Evolutionary conservation across 345 rosid genomes (phyloP).

Genomic region (Acer campestre): DNA sequence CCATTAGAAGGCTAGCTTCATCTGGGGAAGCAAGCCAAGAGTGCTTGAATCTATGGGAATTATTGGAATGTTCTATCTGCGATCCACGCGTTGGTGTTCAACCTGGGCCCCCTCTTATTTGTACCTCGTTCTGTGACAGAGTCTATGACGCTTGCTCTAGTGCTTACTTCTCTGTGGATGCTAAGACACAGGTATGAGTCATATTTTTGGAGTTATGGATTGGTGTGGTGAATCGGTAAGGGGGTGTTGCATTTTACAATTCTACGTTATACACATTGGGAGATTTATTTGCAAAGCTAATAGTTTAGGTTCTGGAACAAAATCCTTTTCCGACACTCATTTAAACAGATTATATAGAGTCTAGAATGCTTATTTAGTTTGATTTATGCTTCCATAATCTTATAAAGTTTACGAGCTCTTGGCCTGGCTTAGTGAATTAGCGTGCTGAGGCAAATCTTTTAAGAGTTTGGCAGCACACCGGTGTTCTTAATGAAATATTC

Average conservation of each 20-base stretch:
- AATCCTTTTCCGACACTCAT: background rate
- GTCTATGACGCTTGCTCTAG: conserved; percentile 74
- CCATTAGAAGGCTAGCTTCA: conserved; percentile 73
- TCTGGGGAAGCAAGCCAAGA: conserved; percentile 84
- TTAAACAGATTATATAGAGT: background rate
- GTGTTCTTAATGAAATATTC: background rate
- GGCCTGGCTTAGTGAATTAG: conserved; percentile 7
- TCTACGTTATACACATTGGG: background rate
- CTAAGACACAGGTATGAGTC: conserved; percentile 55
- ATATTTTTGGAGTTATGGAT: background rate
- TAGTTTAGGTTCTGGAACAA: background rate
- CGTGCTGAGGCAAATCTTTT: background rate
- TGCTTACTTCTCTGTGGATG: conserved; percentile 89
- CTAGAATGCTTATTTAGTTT: background rate
- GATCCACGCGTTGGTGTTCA: conserved; percentile 79
- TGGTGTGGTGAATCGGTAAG: background rate
- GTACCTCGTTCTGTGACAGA: conserved; percentile 73
- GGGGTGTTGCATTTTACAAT: background rate
- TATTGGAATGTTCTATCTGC: conserved; percentile 95
- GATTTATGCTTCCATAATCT: conserved; percentile 12
- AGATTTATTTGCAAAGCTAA: background rate
- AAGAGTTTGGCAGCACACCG: background rate
- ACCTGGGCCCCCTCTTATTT: conserved; percentile 86
- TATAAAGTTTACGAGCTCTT: conserved; percentile 3
- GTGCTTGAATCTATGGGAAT: conserved; percentile 79